Evolutionary conservation across 805 yeast species (phyloP).

Genomic region (Zygotorulaspora chibaensis): DNA sequence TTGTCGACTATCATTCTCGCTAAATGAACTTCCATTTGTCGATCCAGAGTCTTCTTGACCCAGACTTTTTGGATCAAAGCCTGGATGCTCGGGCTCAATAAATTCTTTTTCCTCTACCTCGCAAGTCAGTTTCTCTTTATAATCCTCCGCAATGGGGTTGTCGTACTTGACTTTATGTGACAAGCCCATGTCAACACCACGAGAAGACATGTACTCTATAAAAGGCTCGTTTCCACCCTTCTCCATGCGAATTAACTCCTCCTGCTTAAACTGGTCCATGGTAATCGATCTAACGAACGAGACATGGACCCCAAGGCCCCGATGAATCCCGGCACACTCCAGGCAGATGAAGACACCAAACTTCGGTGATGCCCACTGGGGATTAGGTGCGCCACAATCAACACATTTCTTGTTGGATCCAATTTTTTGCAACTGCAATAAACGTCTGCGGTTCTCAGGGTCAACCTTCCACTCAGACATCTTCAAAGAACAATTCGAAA

Average conservation of each 20-base stretch:
- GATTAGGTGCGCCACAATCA: constrained; percentile 93
- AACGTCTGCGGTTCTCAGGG: constrained; percentile 84
- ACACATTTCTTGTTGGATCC: constrained; percentile 86
- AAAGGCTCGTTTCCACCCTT: constrained; percentile 86
- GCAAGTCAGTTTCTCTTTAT: constrained; percentile 75
- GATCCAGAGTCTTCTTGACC: constrained; percentile 6
- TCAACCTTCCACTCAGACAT: constrained; percentile 82
- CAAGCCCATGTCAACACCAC: constrained; percentile 63
- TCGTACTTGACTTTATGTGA: constrained; percentile 76
- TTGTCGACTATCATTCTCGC: constrained; percentile 11
- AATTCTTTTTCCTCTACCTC: constrained; percentile 69
- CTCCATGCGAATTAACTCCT: constrained; percentile 87
- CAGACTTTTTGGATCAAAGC: constrained; percentile 29
- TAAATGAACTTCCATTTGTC: constrained; percentile 1
- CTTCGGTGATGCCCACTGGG: constrained; percentile 99
- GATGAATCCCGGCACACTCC: constrained; percentile 96
- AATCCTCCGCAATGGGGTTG: constrained; percentile 91
- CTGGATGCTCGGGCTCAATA: constrained; percentile 57
- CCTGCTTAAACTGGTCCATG: constrained; percentile 97
- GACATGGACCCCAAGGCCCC: constrained; percentile 94
- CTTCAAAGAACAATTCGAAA: not conserved
- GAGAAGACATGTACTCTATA: constrained; percentile 57
- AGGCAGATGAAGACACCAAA: constrained; percentile 95
- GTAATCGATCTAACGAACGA: constrained; percentile 95
- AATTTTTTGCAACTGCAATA: constrained; percentile 68